These are phyloP conservation scores for Spongiforma sp. DNA, from an alignment of 1,284 basidiomycete species.

Conservation along the genomic window DNA sequence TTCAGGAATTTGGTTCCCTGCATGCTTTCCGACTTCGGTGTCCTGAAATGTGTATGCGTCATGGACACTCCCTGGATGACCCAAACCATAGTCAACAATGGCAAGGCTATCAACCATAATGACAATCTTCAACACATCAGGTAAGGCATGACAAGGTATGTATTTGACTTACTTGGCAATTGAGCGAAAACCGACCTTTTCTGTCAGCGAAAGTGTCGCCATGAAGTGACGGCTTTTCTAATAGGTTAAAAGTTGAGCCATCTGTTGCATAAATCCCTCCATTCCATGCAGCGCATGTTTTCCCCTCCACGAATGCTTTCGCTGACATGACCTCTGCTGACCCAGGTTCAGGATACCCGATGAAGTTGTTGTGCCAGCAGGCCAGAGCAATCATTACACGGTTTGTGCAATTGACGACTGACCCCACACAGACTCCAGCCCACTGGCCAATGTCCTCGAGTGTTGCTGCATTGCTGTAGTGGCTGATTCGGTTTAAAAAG, in stretches of 20 bases:
- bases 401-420: not conserved
- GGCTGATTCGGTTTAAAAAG: not conserved
- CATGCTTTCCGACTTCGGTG: not conserved
- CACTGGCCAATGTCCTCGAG: not conserved
- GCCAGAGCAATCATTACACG: not conserved
- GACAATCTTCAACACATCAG: not conserved
- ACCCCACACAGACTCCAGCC: not conserved
- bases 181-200: not conserved
- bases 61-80: not conserved
- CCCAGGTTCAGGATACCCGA: not conserved
- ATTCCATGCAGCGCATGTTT: not conserved
- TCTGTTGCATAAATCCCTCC: not conserved
- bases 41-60: not conserved
- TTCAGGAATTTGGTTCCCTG: not conserved
- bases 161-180: not conserved
- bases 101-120: not conserved
- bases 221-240: not conserved
- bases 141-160: not conserved
- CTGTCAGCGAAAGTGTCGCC: not conserved
- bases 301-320: not conserved
- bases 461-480: not conserved
- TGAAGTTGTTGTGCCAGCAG: not conserved
- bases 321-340: not conserved
- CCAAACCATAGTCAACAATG: not conserved
- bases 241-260: not conserved